Conservation (phyloP, 306 rosid species). For the Cicer arietinum region DNA sequence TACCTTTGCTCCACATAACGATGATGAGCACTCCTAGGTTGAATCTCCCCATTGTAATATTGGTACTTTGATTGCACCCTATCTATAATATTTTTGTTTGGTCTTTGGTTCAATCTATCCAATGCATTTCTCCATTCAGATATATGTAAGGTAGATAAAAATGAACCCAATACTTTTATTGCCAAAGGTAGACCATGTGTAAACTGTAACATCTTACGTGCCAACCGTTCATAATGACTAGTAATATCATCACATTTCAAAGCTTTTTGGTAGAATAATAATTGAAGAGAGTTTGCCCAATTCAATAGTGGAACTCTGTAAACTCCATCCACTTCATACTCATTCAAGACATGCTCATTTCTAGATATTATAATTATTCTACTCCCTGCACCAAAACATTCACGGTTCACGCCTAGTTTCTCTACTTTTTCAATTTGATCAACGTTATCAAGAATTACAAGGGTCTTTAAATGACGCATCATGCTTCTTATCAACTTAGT, state of each 20-base stretch:
- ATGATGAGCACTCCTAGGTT: too few relatives aligned
- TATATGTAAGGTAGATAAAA: neutral
- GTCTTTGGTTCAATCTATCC: neutral
- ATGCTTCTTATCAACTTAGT: neutral
- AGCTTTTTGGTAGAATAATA: neutral
- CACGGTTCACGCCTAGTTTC: neutral
- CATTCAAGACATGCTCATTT: neutral
- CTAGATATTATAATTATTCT: conserved; percentile 15
- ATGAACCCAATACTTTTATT: conserved; percentile 25
- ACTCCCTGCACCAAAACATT: conserved; percentile 3
- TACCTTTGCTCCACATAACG: too few relatives aligned
- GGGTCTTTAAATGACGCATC: neutral
- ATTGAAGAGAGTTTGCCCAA: neutral
- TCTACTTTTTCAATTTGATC: neutral
- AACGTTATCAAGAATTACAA: conserved; percentile 29
- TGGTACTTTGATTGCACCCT: neutral
- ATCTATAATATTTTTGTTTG: neutral
- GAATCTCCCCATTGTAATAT: neutral
- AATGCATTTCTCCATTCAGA: neutral
- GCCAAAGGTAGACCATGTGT: neutral
- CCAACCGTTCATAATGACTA: neutral
- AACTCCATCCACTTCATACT: neutral
- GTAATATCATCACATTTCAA: neutral
- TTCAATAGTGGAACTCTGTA: neutral
- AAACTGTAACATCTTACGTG: neutral